phyloP scores from a whole-genome alignment of 805 yeast species.

The Myxozyma vanderwaltii region DNA sequence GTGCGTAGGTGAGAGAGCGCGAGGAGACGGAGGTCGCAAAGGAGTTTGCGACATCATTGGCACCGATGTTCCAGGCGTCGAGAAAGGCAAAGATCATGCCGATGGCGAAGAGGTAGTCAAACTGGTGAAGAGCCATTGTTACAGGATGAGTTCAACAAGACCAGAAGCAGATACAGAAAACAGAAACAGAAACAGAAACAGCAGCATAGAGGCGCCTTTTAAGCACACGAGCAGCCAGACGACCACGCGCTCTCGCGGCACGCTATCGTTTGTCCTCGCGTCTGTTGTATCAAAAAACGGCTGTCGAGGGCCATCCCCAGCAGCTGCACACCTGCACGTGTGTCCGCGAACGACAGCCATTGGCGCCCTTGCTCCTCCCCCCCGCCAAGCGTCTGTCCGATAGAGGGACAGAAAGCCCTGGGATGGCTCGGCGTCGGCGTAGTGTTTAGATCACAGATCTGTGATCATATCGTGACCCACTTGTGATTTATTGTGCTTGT shows the following conservation, averaged over 20 bases:
- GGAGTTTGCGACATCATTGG: conserved; percentile 80
- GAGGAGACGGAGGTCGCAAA: conserved; percentile 71
- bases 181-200: background rate
- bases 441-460: background rate
- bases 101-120: conserved; percentile 66
- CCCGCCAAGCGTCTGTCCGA: too few relatives aligned
- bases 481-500: background rate
- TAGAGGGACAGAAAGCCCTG: too few relatives aligned
- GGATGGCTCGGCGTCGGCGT: background rate
- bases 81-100: conserved; percentile 70
- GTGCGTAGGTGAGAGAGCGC: conserved; percentile 67
- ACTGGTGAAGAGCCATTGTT: conserved; percentile 49
- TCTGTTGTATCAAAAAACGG: too few relatives aligned
- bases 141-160: background rate
- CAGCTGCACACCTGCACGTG: background rate
- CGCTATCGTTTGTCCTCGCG: background rate
- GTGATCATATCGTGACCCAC: background rate
- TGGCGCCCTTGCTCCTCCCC: too few relatives aligned
- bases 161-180: too few relatives aligned
- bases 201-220: too few relatives aligned
- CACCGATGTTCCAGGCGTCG: conserved; percentile 80
- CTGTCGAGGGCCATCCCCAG: background rate
- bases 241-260: background rate
- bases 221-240: background rate
- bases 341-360: background rate